Base-by-base conservation (phyloP, 2,329 filamentous ascomycete species). In the Furcasterigmium sp. region DNA sequence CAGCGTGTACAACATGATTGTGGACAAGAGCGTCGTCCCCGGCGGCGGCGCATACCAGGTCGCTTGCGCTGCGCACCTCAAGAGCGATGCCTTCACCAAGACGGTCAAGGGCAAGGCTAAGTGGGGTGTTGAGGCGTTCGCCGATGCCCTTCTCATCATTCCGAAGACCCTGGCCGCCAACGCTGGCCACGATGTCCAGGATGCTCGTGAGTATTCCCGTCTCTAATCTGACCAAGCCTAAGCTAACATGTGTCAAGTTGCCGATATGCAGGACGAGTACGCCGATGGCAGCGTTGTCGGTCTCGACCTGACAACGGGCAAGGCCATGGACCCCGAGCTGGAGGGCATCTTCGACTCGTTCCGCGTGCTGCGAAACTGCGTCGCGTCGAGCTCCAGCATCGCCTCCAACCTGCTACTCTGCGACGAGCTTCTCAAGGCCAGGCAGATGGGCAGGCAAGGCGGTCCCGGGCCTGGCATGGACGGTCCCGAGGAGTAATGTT, bases 1-100 rank as follows among this genome's bases (percentile, higher is more conserved):
- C 60, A 95, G 89, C 62, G 93, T 97, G 39, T 97, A 96, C 80
- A 98, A 98, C 75, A 95, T 95, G 76, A 97, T 98, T 63, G 91
- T 97, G n/a, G 93, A 98, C 64, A 82, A 85, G 68, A 91, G 87
- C 54, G 93, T 98, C 17, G 89, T 98, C 20, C 93, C 93, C 2
- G 93, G 93, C 46, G 93, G 83, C 45, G 93, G 93, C 56, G 88
- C 93, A 39, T 98, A 95, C 81, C 93, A 98, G 67, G 84, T 98
- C 37, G 91, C 93, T 25, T 95, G 88, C 56, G 89, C 91, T 19
- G 77, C 83, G 37, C 90, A 95, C 65, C 75, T 98, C 49, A 86
- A 85, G 63, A 90, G 89, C 51, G 89, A 95, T 57, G 79, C 78
- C 15, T 95, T 97, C 71, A 76, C 77, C 55, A 94, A 89, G 73